These are phyloP conservation scores for Guadua angustifolia DNA, from an alignment of 176 grass and related monocot genomes.

Conservation along the genomic window DNA sequence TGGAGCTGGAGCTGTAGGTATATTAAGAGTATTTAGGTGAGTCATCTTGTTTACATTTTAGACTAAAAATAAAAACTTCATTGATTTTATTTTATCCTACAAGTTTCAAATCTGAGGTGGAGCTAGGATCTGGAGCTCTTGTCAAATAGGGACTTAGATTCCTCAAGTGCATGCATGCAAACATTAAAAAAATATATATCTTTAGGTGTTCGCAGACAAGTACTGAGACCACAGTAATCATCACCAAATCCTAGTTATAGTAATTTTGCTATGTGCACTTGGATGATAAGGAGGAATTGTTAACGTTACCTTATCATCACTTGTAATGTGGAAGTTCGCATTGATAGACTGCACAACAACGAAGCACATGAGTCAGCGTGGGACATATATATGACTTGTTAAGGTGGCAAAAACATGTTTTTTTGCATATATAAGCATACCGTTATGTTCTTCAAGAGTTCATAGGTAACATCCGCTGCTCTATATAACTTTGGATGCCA, in stretches of 20 bases:
- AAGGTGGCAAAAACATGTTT: constrained; percentile 6
- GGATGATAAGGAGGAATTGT: constrained; percentile 8
- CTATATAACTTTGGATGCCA: constrained; percentile 98
- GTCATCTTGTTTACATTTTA: too few species aligned
- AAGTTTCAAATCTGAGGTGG: too few species aligned
- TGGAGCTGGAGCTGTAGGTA: too few species aligned
- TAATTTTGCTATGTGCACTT: constrained; percentile 31
- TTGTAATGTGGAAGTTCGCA: constrained; percentile 74
- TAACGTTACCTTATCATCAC: constrained; percentile 74
- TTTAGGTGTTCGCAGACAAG: constrained; percentile 25
- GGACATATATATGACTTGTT: constrained; percentile 27
- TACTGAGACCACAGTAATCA: not conserved
- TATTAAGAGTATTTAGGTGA: too few species aligned
- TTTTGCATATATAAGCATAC: constrained; percentile 45
- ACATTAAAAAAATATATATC: constrained; percentile 15
- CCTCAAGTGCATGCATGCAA: constrained; percentile 1
- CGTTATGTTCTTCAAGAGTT: constrained; percentile 86
- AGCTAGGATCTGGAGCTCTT: too few species aligned
- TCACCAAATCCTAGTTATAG: constrained; percentile 18
- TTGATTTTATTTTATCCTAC: too few species aligned
- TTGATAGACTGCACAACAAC: constrained; percentile 66
- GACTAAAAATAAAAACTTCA: too few species aligned
- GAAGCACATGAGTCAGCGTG: constrained; percentile 36
- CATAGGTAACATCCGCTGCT: constrained; percentile 75
- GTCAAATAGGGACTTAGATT: too few species aligned